A percentile compares a stretch with the other conserved stretches of the same genome.
Evolutionary conservation across 257 asterid genomes (phyloP).

Genomic region (Solanum sejunctum): DNA sequence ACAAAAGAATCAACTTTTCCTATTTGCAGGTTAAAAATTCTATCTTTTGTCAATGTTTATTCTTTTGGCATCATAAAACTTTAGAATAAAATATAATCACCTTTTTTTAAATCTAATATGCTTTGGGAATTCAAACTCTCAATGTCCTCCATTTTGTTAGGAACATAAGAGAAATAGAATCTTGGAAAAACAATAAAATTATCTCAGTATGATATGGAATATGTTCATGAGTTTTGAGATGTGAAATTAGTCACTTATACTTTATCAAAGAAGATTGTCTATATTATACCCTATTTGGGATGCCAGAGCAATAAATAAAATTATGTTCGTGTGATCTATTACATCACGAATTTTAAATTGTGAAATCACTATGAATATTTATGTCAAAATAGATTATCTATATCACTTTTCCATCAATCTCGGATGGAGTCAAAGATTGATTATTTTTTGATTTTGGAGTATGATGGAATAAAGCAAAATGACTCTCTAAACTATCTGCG

Average conservation of each 20-base stretch:
- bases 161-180: neutral
- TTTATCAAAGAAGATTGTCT: neutral
- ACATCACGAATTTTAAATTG: neutral
- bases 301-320: no score
- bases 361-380: no score
- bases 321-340: neutral
- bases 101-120: neutral
- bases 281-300: neutral
- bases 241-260: neutral
- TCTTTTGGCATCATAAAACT: neutral
- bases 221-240: neutral
- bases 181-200: neutral
- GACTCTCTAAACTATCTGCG: no score
- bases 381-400: no score
- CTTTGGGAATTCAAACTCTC: neutral
- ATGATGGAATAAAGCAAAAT: no score
- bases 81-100: neutral
- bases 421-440: no score
- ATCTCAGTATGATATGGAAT: neutral
- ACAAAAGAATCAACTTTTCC: constrained; percentile 18
- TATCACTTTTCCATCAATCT: no score
- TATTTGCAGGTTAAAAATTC: neutral
- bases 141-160: neutral
- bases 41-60: neutral
- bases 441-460: no score